Base-by-base conservation (phyloP, 352 stramenopile genomes). In the Pythium periplocum region DNA sequence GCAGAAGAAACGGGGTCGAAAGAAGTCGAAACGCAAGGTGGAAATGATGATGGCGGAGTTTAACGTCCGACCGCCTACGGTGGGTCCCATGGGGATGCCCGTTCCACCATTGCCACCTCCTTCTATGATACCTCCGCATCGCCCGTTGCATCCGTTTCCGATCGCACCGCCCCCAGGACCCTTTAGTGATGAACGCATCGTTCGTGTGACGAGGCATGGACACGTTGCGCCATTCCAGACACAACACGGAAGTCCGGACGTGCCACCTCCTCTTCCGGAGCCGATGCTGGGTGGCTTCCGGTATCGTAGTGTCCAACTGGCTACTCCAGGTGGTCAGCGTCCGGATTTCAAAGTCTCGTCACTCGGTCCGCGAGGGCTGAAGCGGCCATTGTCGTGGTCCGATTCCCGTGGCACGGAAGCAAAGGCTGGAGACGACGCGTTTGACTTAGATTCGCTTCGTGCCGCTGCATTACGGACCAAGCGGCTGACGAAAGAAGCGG, bases 1-100 rank as follows among this genome's bases (percentile, higher is more conserved):
- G 58, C 73, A 78, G 34, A 90, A 90, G 57, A 89, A 89, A 44
- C 78, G 78, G 2, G 76, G 80, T 4, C 86, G 86, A 50, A 93
- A 90, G 58, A 87, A 86, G 47, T 57, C 62, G 1, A 92, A 92
- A 51, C 77, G 82, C 12, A 90, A 92, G 48, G 48, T 80, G 10
- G 81, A 86, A 1, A 59, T 62, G n/a, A 81, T 84, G 67, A 52
- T 78, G 38, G 54, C 64, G 17, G 17, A 26, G 17, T 26, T 26
- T 26, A 26, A 26, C 6, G 39, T 45, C 6, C 36, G 11, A 33
- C 36, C 12, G 4, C 35, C 7, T 2, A 31, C 17, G 10, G 26
- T 9, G 43, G 6, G 6, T 48, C 42, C 51, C 47, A 48, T 37
- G 30, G 56, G 53, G 48, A 38, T 57, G 7, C 17, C 45, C 51